Evolutionary conservation across 768 basidiomycete species (phyloP).

Genomic region (Suillus lakei): DNA sequence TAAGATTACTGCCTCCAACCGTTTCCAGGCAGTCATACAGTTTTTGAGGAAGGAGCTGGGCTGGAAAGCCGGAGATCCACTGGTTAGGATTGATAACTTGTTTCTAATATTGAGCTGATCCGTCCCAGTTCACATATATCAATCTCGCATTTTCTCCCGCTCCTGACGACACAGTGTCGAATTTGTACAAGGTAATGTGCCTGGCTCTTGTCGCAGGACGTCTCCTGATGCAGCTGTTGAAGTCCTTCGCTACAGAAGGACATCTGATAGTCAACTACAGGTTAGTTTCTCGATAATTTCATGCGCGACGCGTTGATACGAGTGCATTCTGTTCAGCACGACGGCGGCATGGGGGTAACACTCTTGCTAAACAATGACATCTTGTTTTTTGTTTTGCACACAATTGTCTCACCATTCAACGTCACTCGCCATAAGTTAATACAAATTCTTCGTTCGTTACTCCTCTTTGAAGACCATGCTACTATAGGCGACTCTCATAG

Average conservation of each 20-base stretch:
- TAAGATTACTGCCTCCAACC: conserved; percentile 93
- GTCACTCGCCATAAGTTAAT: not conserved
- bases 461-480: not conserved
- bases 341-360: conserved; percentile 67
- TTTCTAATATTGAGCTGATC: conserved; percentile 49
- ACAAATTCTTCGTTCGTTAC: not conserved
- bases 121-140: conserved; percentile 71
- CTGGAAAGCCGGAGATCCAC: conserved; percentile 83
- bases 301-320: no score
- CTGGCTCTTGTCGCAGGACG: not conserved
- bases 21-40: conserved; percentile 94
- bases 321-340: conserved; percentile 42
- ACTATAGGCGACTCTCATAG: not conserved
- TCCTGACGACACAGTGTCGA: conserved; percentile 75
- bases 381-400: not conserved
- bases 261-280: conserved; percentile 94
- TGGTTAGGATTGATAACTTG: conserved; percentile 58
- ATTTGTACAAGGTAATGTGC: conserved; percentile 62
- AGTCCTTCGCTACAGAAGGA: conserved; percentile 89
- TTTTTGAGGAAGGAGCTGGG: conserved; percentile 89
- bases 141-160: conserved; percentile 79
- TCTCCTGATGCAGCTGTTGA: conserved; percentile 9
- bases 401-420: not conserved
- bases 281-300: conserved; percentile 39
- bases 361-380: not conserved